A percentile compares a stretch with the other conserved stretches of the same genome.
These are phyloP conservation scores for Tolypocladium pustulatum DNA, from an alignment of 2,329 filamentous ascomycete genomes.

Conservation along the genomic window DNA sequence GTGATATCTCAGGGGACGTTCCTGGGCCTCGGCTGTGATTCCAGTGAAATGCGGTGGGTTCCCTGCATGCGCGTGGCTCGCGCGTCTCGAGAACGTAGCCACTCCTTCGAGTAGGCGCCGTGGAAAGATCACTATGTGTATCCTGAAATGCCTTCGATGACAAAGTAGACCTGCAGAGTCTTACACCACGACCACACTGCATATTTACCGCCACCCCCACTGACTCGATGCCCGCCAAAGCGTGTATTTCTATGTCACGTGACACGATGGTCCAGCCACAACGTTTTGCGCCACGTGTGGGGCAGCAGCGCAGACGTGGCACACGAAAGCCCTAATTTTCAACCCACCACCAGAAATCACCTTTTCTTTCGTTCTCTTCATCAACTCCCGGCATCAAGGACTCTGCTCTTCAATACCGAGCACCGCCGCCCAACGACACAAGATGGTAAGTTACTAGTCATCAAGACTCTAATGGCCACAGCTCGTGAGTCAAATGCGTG, in stretches of 20 bases:
- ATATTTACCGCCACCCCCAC: neutral
- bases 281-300: conserved; percentile 8
- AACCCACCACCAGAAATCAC: conserved; percentile 19
- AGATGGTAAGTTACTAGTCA: conserved; percentile 29
- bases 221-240: neutral
- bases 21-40: neutral
- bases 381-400: conserved; percentile 19
- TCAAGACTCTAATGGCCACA: conserved; percentile 28
- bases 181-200: neutral
- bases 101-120: neutral
- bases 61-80: neutral
- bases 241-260: conserved; percentile 1
- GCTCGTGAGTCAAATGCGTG: conserved; percentile 23
- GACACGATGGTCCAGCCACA: conserved; percentile 4
- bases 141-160: neutral
- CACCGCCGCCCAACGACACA: conserved; percentile 24
- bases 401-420: conserved; percentile 24
- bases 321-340: conserved; percentile 27
- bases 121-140: neutral
- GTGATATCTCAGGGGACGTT: neutral
- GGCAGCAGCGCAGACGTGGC: conserved; percentile 5
- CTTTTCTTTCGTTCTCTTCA: conserved; percentile 16
- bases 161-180: neutral
- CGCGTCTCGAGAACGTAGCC: neutral
- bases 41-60: neutral